phyloP scores from a whole-genome alignment of 176 grass and related monocot genomes.

The Chloris gayana region DNA sequence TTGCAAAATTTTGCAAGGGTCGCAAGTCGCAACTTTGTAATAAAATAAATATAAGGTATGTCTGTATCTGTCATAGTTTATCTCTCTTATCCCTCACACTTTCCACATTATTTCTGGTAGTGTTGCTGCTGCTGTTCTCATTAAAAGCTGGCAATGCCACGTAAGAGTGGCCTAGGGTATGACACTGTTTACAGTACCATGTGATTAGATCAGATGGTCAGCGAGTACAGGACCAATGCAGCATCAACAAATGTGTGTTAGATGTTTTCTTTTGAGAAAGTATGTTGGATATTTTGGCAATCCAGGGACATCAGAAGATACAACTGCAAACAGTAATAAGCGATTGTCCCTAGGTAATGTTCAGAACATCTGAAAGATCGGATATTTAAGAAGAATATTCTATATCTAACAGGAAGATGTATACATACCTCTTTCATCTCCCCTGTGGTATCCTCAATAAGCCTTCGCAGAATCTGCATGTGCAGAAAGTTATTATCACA shows the following conservation, averaged over 20 bases:
- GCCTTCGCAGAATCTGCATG: conserved; percentile 25
- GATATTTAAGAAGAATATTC: neutral
- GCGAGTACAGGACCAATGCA: neutral
- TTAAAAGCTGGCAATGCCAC: neutral
- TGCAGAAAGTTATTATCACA: neutral
- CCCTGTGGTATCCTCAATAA: conserved; percentile 8
- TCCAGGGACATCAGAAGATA: neutral
- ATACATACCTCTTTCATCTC: conserved; percentile 12
- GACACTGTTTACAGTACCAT: neutral
- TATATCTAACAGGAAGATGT: neutral
- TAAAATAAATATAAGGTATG: neutral
- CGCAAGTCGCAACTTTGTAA: neutral
- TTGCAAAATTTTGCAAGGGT: neutral
- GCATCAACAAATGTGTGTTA: neutral
- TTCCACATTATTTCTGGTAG: neutral
- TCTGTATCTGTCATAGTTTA: neutral
- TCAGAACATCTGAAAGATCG: neutral
- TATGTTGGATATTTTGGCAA: neutral
- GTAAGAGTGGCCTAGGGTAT: neutral
- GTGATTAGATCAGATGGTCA: too few relatives aligned
- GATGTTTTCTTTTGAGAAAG: neutral
- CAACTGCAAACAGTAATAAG: neutral
- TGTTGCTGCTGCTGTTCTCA: neutral
- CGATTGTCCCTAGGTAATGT: neutral
- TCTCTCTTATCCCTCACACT: neutral